Conservation (phyloP, 768 basidiomycete species). For the Favolaschia claudopus region DNA sequence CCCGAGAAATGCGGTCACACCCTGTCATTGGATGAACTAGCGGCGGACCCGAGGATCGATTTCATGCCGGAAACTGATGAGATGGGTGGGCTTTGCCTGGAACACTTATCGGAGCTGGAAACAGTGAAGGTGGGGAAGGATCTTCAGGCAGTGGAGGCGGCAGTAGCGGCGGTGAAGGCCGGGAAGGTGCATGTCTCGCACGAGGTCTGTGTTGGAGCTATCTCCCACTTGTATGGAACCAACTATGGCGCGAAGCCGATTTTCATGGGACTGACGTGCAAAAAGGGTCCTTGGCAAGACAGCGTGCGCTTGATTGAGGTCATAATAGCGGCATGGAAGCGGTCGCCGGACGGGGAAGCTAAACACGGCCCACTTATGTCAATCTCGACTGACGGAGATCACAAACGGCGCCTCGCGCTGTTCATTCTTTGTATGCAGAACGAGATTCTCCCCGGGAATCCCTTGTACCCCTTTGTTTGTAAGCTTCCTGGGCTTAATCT, state of each 20-base stretch:
- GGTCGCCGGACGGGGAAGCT: no score
- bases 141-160: not conserved
- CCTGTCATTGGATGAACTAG: not conserved
- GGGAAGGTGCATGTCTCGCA: no score
- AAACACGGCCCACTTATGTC: slow-evolving; percentile 27
- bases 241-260: slow-evolving; percentile 30
- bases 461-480: slow-evolving; percentile 9
- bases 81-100: not conserved
- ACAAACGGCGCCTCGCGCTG: slow-evolving; percentile 27
- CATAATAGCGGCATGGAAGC: slow-evolving; percentile 29
- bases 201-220: no score
- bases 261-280: slow-evolving; percentile 31
- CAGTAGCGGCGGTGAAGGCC: not conserved
- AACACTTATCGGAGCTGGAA: not conserved
- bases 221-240: no score
- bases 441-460: slow-evolving; percentile 17
- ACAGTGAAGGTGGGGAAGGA: not conserved
- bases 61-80: not conserved
- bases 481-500: not conserved
- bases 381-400: slow-evolving; percentile 31
- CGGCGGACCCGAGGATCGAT: not conserved
- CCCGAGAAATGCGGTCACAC: not conserved
- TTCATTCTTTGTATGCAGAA: slow-evolving; percentile 29
- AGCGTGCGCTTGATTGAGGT: slow-evolving; percentile 23
- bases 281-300: slow-evolving; percentile 17